Conservation (phyloP, 2,329 filamentous ascomycete species). For the Fusarium pseudograminearum region DNA sequence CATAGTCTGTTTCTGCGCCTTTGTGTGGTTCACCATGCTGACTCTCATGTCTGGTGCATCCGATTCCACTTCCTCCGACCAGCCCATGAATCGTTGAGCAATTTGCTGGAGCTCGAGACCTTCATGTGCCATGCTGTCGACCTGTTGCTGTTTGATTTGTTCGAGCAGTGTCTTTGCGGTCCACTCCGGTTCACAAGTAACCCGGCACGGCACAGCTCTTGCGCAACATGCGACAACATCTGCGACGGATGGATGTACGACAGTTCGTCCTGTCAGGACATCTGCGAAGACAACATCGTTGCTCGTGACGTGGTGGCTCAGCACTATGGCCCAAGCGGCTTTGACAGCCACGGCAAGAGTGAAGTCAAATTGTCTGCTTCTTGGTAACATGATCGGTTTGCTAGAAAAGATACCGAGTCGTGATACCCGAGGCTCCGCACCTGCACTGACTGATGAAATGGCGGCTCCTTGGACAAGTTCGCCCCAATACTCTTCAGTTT, state of each 20-base stretch:
- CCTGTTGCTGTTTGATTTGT: not conserved
- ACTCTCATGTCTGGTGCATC: slow-evolving; percentile 4
- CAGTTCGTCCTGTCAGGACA: not conserved
- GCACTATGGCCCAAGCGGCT: slow-evolving; percentile 1
- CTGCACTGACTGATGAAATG: slow-evolving; percentile 3
- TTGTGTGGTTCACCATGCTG: slow-evolving; percentile 7
- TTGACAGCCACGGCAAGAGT: slow-evolving; percentile 5
- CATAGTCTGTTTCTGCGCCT: not conserved
- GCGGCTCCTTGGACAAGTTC: not conserved
- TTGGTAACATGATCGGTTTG: not conserved
- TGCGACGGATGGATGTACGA: slow-evolving; percentile 1
- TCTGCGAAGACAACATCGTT: slow-evolving; percentile 1
- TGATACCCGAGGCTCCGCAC: not conserved
- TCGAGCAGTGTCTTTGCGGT: not conserved
- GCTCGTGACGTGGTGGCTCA: not conserved
- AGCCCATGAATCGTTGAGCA: slow-evolving; percentile 5
- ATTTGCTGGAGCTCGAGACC: slow-evolving; percentile 3
- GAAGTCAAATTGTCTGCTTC: not conserved
- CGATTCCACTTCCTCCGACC: not conserved
- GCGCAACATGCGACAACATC: slow-evolving; percentile 4
- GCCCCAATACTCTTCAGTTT: slow-evolving; percentile 5
- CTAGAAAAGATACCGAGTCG: slow-evolving; percentile 4
- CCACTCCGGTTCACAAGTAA: not conserved
- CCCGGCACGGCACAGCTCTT: slow-evolving; percentile 2
- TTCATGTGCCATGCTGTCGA: slow-evolving; percentile 3